Evolutionary conservation across 768 basidiomycete genomes (phyloP), one percentile per base, ranked within the genome.

Genomic region (Cyclocybe aegerita): DNA sequence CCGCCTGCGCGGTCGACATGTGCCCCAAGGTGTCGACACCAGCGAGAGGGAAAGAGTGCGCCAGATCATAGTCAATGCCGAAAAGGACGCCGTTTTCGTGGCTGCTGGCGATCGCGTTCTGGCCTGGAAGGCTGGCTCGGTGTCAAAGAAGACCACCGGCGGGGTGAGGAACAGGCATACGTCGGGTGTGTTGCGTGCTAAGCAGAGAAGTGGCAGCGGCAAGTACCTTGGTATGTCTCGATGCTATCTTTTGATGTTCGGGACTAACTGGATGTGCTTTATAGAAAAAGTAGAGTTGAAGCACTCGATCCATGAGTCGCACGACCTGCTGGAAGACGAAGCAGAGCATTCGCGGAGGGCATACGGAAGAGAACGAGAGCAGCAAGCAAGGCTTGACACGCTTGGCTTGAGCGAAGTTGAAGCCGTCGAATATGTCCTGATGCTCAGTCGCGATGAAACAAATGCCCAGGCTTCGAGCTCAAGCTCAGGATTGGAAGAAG

Each of bases 391-490:
- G 9, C 64, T 92, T 16, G 72, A 81, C 32, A 66, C 68, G n/a
- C 75, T 93, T 3, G 90, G 91, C 2, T 67, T 93, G 36, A 83
- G 76, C 49, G 90, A 93, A 58, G 66, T 67, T 1, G 90, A 90
- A 59, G 88, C 86, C 0, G 69, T 93, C 23, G 86, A 90, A 59
- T 93, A 93, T 57, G 76, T 84, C 0, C 64, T 93, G 40, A 93
- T 93, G 89, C 76, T 93, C 55, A 92, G 89, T 54, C 82, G 87
- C 7, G 91, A 93, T 40, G 88, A 92, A 62, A 82, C 80, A 12
- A 64, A 39, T 49, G 50, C 59, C 29, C 51, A 48, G 65, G 44
- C 46, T 48, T 48, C 49, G 34, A 46, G 57, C 47, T 50, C 49
- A 50, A 45, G 53, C 51, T 48, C 58, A 16, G 43, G 51, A 33